These are phyloP conservation scores for Phoma sp. DNA, from an alignment of 2,329 filamentous ascomycete species.

Conservation along the genomic window DNA sequence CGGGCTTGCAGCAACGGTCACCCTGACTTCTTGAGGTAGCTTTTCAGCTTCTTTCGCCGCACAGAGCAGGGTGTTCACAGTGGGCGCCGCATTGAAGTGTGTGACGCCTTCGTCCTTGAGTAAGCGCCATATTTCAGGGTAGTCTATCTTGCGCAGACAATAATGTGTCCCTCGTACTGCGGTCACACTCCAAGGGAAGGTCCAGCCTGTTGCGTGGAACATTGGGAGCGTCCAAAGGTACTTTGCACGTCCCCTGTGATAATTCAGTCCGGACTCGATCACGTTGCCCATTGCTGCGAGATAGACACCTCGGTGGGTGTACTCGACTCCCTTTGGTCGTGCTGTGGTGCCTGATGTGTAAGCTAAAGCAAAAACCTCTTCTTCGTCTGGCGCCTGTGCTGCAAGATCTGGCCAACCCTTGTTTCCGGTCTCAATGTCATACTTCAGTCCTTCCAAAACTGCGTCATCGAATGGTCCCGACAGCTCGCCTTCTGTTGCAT, in stretches of 20 bases:
- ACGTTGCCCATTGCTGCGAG: constrained; percentile 84
- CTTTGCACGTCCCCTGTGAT: constrained; percentile 70
- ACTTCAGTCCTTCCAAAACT: constrained; percentile 77
- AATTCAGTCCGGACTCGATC: constrained; percentile 85
- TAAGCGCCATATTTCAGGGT: constrained; percentile 87
- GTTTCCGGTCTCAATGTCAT: constrained; percentile 70
- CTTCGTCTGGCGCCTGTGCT: constrained; percentile 74
- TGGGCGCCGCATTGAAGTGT: constrained; percentile 95
- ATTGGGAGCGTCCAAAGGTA: constrained; percentile 94
- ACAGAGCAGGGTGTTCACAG: constrained; percentile 93
- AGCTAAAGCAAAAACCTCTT: constrained; percentile 82
- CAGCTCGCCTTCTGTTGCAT: constrained; percentile 74
- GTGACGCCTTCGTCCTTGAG: constrained; percentile 87
- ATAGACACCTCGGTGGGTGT: constrained; percentile 86
- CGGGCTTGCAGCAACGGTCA: constrained; percentile 91
- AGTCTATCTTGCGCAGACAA: constrained; percentile 93
- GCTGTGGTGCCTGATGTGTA: constrained; percentile 96
- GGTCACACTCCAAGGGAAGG: constrained; percentile 91
- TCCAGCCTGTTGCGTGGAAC: constrained; percentile 78
- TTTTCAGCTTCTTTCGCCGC: constrained; percentile 75
- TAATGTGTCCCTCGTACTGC: constrained; percentile 94
- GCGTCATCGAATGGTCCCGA: constrained; percentile 84
- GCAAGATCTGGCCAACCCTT: constrained; percentile 81
- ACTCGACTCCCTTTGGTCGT: constrained; percentile 89
- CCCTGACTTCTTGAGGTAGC: constrained; percentile 74